These are phyloP conservation scores for Hibiscus mutabilis DNA, from an alignment of 345 rosid genomes.

Conservation along the genomic window DNA sequence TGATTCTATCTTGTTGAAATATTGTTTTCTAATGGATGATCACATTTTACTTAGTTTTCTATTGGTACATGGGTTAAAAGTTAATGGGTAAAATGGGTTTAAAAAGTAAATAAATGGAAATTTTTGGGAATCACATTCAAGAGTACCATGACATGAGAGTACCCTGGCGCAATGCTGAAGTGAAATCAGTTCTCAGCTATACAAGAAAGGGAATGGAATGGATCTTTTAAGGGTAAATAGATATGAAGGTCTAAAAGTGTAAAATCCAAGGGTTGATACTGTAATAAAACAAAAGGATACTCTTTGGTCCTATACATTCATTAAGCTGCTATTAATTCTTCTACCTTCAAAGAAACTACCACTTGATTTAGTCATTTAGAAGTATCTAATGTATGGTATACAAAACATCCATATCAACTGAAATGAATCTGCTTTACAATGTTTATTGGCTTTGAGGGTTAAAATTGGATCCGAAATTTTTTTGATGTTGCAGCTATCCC, in stretches of 20 bases:
- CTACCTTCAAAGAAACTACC: too few species aligned
- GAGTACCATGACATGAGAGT: background rate
- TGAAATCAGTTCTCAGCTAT: background rate
- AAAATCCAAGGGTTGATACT: background rate
- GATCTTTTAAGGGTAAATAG: background rate
- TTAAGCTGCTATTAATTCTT: background rate
- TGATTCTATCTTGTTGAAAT: background rate
- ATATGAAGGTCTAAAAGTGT: background rate
- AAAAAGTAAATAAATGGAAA: background rate
- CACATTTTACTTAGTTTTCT: background rate
- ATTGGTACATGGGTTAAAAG: background rate
- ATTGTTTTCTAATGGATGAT: background rate
- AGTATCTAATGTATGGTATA: background rate
- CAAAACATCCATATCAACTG: background rate
- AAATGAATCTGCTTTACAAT: constrained; percentile 3
- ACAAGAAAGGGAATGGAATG: background rate
- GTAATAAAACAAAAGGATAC: background rate
- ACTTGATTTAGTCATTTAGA: too few species aligned
- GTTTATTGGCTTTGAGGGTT: background rate
- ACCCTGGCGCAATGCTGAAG: background rate
- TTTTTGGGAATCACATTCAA: background rate
- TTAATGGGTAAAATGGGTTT: background rate
- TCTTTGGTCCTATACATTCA: background rate
- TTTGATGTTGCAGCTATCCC: constrained; percentile 48
- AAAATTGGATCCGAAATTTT: constrained; percentile 5